phyloP scores from a whole-genome alignment of 2,329 filamentous ascomycete species.

The Aaosphaeria pasadenensis region DNA sequence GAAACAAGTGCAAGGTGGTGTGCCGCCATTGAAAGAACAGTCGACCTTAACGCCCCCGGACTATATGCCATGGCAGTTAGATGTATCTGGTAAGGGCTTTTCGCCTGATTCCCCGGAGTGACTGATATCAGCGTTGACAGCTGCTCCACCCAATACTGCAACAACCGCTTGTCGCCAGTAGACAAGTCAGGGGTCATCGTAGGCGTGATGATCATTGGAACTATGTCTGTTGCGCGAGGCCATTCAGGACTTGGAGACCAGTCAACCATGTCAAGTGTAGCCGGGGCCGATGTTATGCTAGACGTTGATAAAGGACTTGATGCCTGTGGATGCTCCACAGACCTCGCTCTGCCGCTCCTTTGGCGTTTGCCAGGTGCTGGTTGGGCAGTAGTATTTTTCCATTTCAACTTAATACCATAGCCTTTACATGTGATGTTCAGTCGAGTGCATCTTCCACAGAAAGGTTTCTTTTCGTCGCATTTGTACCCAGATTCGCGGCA shows the following conservation, averaged over 20 bases:
- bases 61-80: slow-evolving; percentile 25
- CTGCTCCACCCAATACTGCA: slow-evolving; percentile 26
- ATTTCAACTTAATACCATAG: slow-evolving; percentile 27
- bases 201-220: slow-evolving; percentile 1
- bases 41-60: slow-evolving; percentile 23
- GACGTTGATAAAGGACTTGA: slow-evolving; percentile 12
- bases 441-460: slow-evolving; percentile 22
- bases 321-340: not conserved
- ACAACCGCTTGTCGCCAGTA: slow-evolving; percentile 16
- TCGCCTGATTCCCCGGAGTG: slow-evolving; percentile 13
- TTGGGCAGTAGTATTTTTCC: slow-evolving; percentile 16
- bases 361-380: slow-evolving; percentile 1
- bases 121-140: slow-evolving; percentile 25
- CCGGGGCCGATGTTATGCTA: slow-evolving; percentile 13
- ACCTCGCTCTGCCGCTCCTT: not conserved
- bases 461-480: slow-evolving; percentile 29
- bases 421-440: slow-evolving; percentile 29
- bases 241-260: not conserved
- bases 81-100: slow-evolving; percentile 24
- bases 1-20: slow-evolving; percentile 23
- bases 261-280: slow-evolving; percentile 1
- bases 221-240: slow-evolving; percentile 1
- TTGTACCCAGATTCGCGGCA: slow-evolving; percentile 32
- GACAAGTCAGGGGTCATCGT: slow-evolving; percentile 12
- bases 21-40: slow-evolving; percentile 30